phyloP scores from a whole-genome alignment of 2,329 filamentous ascomycete genomes.

The Xylariomycetidae sp. region DNA sequence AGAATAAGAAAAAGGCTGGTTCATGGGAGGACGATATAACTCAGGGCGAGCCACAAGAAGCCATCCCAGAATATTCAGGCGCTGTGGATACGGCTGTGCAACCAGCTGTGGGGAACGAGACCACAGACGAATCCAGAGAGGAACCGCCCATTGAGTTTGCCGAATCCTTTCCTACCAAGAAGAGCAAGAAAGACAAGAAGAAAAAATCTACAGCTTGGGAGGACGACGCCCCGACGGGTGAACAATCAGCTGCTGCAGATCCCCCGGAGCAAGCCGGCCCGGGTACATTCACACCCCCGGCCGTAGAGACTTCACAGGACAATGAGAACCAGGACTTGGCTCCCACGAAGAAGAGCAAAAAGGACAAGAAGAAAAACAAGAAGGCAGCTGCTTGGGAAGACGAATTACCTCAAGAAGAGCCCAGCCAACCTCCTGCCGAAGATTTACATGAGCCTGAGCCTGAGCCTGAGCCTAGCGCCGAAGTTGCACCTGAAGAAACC shows the following conservation, averaged over 20 bases:
- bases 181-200: conserved; percentile 30
- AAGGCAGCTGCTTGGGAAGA: neutral
- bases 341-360: neutral
- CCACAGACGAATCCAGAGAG: neutral
- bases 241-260: neutral
- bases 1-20: conserved; percentile 20
- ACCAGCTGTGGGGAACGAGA: too few species aligned
- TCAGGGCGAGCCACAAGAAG: conserved; percentile 2
- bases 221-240: neutral
- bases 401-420: conserved; percentile 4
- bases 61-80: neutral
- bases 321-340: neutral
- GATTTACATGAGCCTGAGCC: too few species aligned
- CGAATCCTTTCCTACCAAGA: conserved; percentile 18
- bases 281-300: too few species aligned
- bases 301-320: neutral
- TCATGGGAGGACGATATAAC: conserved; percentile 7
- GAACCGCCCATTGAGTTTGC: conserved; percentile 8
- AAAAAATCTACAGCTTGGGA: conserved; percentile 11
- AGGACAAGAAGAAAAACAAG: neutral
- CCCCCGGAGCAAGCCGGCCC: too few species aligned
- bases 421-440: conserved; percentile 3
- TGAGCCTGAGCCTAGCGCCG: too few species aligned
- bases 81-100: neutral
- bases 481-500: too few species aligned